Percentiles rank a stretch among this genome's conserved stretches.
These are phyloP conservation scores for Globisporangium cederbergense DNA, from an alignment of 352 stramenopile species.

Conservation along the genomic window DNA sequence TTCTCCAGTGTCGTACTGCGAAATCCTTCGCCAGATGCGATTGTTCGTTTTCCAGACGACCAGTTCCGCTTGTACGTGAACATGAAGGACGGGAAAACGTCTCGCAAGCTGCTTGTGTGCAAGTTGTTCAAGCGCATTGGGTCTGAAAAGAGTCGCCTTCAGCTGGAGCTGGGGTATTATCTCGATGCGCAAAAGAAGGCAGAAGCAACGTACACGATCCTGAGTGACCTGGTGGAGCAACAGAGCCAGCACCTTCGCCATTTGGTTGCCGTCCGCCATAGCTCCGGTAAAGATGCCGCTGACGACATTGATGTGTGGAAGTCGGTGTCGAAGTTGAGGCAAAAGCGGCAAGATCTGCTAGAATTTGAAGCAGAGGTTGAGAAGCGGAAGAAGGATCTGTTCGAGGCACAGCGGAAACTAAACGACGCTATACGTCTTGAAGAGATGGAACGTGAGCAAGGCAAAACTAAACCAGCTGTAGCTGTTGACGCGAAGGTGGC, in stretches of 20 bases:
- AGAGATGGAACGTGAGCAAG: background rate
- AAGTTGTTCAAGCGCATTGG: constrained; percentile 55
- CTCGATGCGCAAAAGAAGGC: constrained; percentile 24
- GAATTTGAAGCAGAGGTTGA: constrained; percentile 35
- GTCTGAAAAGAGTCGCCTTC: constrained; percentile 22
- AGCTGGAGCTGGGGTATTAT: constrained; percentile 20
- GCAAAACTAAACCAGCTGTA: background rate
- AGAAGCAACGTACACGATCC: constrained; percentile 21
- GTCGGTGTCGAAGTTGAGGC: constrained; percentile 38
- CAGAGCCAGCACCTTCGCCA: constrained; percentile 34
- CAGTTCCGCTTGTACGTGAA: constrained; percentile 43
- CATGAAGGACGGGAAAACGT: constrained; percentile 8
- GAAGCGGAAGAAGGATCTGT: constrained; percentile 6
- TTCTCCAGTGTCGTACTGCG: constrained; percentile 38
- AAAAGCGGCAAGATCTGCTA: constrained; percentile 34
- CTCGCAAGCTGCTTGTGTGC: constrained; percentile 33
- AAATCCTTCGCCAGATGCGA: constrained; percentile 38
- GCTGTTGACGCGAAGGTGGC: background rate
- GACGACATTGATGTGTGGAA: constrained; percentile 27
- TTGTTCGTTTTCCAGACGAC: constrained; percentile 43
- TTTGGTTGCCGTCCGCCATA: constrained; percentile 26
- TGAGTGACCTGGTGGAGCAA: constrained; percentile 35
- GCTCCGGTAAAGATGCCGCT: constrained; percentile 16
- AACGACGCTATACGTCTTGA: constrained; percentile 2
- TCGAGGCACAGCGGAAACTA: constrained; percentile 16